Conservation (phyloP, 192 early-diverging fungal species). For the Backusella psychrophila region DNA sequence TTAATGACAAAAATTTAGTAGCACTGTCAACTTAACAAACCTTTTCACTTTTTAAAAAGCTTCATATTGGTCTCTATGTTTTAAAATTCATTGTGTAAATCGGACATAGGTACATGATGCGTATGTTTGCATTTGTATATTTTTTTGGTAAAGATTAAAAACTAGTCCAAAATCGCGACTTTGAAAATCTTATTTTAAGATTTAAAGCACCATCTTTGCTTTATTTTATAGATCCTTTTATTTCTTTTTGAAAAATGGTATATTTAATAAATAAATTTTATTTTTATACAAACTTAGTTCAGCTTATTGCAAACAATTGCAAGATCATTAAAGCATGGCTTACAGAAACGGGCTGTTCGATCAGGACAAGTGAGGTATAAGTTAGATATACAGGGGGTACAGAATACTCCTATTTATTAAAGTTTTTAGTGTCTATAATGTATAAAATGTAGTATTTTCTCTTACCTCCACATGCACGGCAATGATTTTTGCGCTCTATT, state of each 20-base stretch:
- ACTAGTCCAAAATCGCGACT: too few species aligned
- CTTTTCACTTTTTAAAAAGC: too few species aligned
- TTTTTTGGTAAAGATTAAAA: neutral
- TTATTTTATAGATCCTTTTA: neutral
- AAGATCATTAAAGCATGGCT: constrained; percentile 10
- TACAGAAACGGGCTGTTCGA: constrained; percentile 20
- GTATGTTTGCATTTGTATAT: too few species aligned
- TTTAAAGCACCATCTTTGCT: too few species aligned
- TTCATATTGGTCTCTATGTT: too few species aligned
- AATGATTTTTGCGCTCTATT: constrained; percentile 48
- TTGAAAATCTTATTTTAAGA: too few species aligned
- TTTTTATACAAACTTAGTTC: neutral
- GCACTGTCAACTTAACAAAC: too few species aligned
- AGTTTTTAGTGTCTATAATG: neutral
- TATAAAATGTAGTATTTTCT: neutral
- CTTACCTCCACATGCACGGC: constrained; percentile 54
- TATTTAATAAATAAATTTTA: neutral
- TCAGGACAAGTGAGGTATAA: constrained; percentile 15
- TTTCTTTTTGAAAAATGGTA: neutral
- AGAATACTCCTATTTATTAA: constrained; percentile 14
- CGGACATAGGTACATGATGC: too few species aligned
- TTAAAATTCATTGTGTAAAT: too few species aligned
- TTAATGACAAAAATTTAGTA: too few species aligned
- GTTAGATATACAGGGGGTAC: constrained; percentile 12
- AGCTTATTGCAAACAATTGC: neutral